phyloP scores from a whole-genome alignment of 208 protist genomes.

The Leishmania arabica region DNA sequence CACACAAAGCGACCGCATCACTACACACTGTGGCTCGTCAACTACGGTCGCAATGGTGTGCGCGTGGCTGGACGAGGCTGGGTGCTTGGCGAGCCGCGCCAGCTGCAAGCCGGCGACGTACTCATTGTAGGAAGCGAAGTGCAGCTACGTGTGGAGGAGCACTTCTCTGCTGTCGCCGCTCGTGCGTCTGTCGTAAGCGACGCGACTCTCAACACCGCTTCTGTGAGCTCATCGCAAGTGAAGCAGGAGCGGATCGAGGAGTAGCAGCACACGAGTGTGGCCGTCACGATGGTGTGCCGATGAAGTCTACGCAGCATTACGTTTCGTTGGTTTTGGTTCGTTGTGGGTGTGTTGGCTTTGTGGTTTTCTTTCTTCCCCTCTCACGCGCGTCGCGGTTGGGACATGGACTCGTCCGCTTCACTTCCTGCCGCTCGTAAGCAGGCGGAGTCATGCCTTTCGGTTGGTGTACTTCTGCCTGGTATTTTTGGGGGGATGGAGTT shows the following conservation, averaged over 20 bases:
- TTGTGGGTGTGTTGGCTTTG: not conserved
- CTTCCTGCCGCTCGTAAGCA: not conserved
- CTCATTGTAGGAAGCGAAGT: slow-evolving; percentile 46
- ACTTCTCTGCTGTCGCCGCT: slow-evolving; percentile 3
- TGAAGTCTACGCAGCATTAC: not conserved
- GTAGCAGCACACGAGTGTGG: slow-evolving; percentile 2
- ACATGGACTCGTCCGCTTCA: not conserved
- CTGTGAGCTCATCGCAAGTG: slow-evolving; percentile 23
- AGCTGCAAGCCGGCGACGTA: slow-evolving; percentile 40
- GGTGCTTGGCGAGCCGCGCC: slow-evolving; percentile 48
- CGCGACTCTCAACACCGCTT: not conserved
- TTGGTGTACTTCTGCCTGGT: not conserved
- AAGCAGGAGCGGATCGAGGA: slow-evolving; percentile 24
- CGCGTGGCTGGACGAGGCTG: slow-evolving; percentile 21
- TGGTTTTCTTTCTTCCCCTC: not conserved
- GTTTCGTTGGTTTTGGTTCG: not conserved
- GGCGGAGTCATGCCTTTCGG: not conserved
- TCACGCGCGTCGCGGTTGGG: not conserved
- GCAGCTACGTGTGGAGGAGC: slow-evolving; percentile 28
- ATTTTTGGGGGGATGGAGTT: not conserved
- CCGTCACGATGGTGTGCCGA: not conserved
- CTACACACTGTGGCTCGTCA: slow-evolving; percentile 62
- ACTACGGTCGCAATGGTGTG: slow-evolving; percentile 77
- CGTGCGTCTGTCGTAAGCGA: slow-evolving; percentile 1
- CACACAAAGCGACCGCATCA: slow-evolving; percentile 39